Percentiles rank a stretch among this genome's conserved stretches.
These are phyloP conservation scores for Massarina eburnea DNA, from an alignment of 2,329 filamentous ascomycete genomes.

Conservation along the genomic window DNA sequence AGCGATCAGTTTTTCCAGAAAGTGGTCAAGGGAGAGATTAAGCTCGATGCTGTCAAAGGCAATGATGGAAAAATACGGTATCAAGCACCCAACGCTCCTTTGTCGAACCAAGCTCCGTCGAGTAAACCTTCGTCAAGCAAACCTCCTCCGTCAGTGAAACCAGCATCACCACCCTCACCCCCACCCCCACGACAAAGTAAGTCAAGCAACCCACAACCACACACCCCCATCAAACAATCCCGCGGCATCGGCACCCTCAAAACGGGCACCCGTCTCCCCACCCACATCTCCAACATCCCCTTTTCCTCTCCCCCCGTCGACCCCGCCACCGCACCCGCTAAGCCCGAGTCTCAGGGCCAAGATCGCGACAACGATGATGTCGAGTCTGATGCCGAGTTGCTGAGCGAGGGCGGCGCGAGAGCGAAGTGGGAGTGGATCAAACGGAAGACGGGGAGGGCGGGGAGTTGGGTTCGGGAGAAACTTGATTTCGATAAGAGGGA, in stretches of 20 bases:
- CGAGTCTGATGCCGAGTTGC: too few species aligned
- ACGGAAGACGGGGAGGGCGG: conserved; percentile 23
- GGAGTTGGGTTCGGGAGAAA: conserved; percentile 15
- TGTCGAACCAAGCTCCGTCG: conserved; percentile 4
- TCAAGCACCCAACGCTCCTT: conserved; percentile 23
- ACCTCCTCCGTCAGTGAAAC: background rate
- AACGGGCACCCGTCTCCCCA: conserved; percentile 22
- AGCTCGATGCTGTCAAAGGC: conserved; percentile 23
- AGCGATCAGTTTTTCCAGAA: conserved; percentile 30
- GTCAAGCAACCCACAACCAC: background rate
- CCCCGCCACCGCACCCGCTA: background rate
- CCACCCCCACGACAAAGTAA: conserved; percentile 1
- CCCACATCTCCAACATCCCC: conserved; percentile 25
- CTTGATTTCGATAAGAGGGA: conserved; percentile 15
- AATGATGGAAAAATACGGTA: conserved; percentile 31
- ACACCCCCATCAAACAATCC: conserved; percentile 13
- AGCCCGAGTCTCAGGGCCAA: background rate
- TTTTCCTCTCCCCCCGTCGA: conserved; percentile 16
- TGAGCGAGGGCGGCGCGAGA: background rate
- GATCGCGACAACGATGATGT: conserved; percentile 6
- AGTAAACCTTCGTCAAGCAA: background rate
- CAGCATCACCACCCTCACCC: background rate
- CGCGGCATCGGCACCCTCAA: conserved; percentile 27
- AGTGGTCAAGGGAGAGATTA: conserved; percentile 28
- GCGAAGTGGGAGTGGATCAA: conserved; percentile 29